A percentile compares a stretch with the other conserved stretches of the same genome.
Conservation (phyloP, 1,139 yeast species). For the Debaryomycetaceae sp. region DNA sequence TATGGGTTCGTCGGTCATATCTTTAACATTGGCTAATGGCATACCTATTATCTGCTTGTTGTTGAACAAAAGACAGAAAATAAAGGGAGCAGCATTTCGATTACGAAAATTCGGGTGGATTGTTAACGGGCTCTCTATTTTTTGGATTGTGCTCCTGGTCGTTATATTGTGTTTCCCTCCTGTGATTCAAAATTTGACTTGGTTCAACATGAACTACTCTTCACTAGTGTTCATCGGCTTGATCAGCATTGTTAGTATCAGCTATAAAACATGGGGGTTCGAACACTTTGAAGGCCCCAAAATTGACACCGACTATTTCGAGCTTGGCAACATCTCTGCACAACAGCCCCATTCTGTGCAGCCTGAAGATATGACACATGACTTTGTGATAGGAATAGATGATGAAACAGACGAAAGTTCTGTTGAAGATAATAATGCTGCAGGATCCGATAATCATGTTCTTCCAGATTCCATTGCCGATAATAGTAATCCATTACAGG, state of each 20-base stretch:
- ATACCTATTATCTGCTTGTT: slow-evolving; percentile 67
- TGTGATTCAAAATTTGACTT: slow-evolving; percentile 55
- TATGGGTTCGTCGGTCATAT: slow-evolving; percentile 81
- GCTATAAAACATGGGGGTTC: slow-evolving; percentile 61
- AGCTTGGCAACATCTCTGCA: slow-evolving; percentile 26
- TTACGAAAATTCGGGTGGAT: slow-evolving; percentile 64
- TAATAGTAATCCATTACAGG: no score
- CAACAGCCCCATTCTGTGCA: neutral
- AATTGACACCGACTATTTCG: slow-evolving; percentile 50
- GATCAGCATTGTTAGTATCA: slow-evolving; percentile 42
- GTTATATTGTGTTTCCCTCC: slow-evolving; percentile 73
- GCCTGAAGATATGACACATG: neutral
- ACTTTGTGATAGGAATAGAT: slow-evolving; percentile 8
- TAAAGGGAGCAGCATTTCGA: slow-evolving; percentile 70
- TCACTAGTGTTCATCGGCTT: slow-evolving; percentile 55
- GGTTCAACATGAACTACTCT: slow-evolving; percentile 72
- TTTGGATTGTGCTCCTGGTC: slow-evolving; percentile 60
- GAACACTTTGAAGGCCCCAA: slow-evolving; percentile 62
- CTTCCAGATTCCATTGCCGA: no score
- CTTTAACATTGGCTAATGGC: slow-evolving; percentile 73
- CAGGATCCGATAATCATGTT: no score
- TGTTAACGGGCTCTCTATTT: slow-evolving; percentile 55
- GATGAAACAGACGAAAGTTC: slow-evolving; percentile 10
- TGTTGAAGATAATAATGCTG: no score
- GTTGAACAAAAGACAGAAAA: slow-evolving; percentile 57